Evolutionary conservation across 2,329 filamentous ascomycete species (phyloP).

Genomic region (Dactylellina haptotyla): DNA sequence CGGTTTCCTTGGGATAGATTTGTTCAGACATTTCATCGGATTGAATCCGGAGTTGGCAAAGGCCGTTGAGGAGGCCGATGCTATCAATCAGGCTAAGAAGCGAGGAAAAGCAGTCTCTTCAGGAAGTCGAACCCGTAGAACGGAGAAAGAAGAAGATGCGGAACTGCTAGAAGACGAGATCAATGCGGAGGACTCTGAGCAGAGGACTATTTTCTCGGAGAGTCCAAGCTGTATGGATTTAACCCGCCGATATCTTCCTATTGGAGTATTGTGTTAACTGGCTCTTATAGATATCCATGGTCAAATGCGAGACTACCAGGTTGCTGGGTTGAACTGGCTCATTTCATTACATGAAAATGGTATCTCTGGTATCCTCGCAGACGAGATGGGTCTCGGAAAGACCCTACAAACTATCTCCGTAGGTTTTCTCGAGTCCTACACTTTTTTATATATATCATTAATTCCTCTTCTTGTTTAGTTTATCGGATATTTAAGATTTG

Average conservation of each 20-base stretch:
- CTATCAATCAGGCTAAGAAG: conserved; percentile 80
- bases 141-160: conserved; percentile 96
- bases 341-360: conserved; percentile 98
- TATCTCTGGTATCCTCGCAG: conserved; percentile 95
- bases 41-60: conserved; percentile 95
- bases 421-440: conserved; percentile 3
- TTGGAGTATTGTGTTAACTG: no score
- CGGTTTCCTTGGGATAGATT: conserved; percentile 68
- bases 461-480: conserved; percentile 65
- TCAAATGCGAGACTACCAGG: conserved; percentile 94
- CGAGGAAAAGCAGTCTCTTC: conserved; percentile 93
- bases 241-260: no score
- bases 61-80: conserved; percentile 57
- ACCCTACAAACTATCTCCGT: conserved; percentile 91
- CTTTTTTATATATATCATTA: background rate
- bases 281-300: conserved; percentile 64
- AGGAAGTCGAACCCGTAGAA: conserved; percentile 80
- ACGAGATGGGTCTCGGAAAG: conserved; percentile 99
- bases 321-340: conserved; percentile 95
- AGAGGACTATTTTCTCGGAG: conserved; percentile 82
- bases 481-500: conserved; percentile 89
- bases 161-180: conserved; percentile 88
- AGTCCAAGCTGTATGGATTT: conserved; percentile 74
- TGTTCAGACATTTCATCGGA: conserved; percentile 99
- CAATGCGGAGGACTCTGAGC: conserved; percentile 79